Conservation (phyloP, 345 rosid species). For the Crucihimalaya himalaica region DNA sequence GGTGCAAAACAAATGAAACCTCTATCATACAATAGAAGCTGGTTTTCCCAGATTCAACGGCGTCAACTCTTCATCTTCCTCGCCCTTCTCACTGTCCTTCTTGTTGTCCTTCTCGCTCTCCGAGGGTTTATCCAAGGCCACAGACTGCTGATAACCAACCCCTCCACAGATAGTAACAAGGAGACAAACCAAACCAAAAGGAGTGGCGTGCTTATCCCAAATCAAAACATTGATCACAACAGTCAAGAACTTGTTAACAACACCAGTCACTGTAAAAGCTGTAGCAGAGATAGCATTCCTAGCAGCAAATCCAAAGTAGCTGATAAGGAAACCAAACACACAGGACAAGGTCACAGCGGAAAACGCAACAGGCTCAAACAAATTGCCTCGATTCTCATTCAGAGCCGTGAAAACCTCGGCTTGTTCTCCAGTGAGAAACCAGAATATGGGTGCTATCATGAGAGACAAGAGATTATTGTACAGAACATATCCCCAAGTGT, state of each 20-base stretch:
- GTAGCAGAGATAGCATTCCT: conserved; percentile 94
- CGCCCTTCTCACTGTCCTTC: conserved; percentile 11
- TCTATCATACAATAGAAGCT: conserved; percentile 49
- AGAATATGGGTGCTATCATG: conserved; percentile 90
- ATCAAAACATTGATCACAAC: conserved; percentile 90
- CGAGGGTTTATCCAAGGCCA: conserved; percentile 44
- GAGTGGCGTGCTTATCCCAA: conserved; percentile 97
- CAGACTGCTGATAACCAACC: conserved; percentile 94
- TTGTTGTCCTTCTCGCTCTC: background rate
- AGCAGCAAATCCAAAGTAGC: conserved; percentile 96
- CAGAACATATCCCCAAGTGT: conserved; percentile 94
- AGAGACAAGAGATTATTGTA: conserved; percentile 87
- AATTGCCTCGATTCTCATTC: conserved; percentile 50
- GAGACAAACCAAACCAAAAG: conserved; percentile 86
- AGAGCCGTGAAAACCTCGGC: conserved; percentile 64
- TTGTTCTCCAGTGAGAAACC: conserved; percentile 85
- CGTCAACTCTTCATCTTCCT: conserved; percentile 39
- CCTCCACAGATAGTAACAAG: conserved; percentile 86
- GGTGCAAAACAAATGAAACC: conserved; percentile 17
- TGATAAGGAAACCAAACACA: conserved; percentile 86
- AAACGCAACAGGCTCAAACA: conserved; percentile 66
- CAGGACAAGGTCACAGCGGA: conserved; percentile 78
- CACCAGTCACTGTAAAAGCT: conserved; percentile 96
- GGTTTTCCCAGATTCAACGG: conserved; percentile 49
- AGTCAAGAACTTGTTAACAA: conserved; percentile 94